Base-by-base conservation (phyloP, 768 basidiomycete species). In the Tremella fuciformis region DNA sequence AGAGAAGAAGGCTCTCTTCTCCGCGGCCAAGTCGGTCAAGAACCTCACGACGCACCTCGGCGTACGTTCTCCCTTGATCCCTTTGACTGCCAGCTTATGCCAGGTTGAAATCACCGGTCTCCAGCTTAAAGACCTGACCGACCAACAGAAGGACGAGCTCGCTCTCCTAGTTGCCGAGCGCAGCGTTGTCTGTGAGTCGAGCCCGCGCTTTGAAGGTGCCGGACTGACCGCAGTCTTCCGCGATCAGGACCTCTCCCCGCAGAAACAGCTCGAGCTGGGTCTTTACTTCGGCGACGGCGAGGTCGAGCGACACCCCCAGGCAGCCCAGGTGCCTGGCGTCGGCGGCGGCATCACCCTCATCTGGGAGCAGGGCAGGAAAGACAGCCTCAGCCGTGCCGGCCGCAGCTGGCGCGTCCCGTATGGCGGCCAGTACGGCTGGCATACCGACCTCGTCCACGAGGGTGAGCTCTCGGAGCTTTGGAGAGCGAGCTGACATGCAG, bases 71-170 rank as follows among this genome's bases (percentile, higher is more conserved):
- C 7, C 42, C n/a, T 18, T 15, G 29, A n/a, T n/a, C n/a, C 49
- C 6, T 34, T 4, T 34, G 29, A 34, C 6, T 6, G 6, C 4
- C 42, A 46, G 42, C 22, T 22, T 22, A 18, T 16, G 38, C 80
- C 81, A 82, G 65, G 81, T 82, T 64, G 80, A 82, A 13, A 68
- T 83, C 18, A 22, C 22, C 22, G 42, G 42, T 18, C 42, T 46
- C 6, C 42, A 46, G 42, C 42, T 46, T 46, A 46, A 46, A 22
- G 42, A 46, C 16, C 42, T 46, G 7, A 46, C 66, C 79, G 79
- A 82, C 58, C 59, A 78, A 25, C 88, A 90, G 74, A 89, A 88
- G 77, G 87, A 90, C 69, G 88, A 90, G 69, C 80, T 90, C 19
- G 65, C 65, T 38, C 54, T 67, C 8, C 59, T 67, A 8, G 57